Percentiles rank a stretch among this genome's conserved stretches.
Evolutionary conservation across 352 stramenopile genomes (phyloP).

Genomic region (Pythium vanterpoolii): DNA sequence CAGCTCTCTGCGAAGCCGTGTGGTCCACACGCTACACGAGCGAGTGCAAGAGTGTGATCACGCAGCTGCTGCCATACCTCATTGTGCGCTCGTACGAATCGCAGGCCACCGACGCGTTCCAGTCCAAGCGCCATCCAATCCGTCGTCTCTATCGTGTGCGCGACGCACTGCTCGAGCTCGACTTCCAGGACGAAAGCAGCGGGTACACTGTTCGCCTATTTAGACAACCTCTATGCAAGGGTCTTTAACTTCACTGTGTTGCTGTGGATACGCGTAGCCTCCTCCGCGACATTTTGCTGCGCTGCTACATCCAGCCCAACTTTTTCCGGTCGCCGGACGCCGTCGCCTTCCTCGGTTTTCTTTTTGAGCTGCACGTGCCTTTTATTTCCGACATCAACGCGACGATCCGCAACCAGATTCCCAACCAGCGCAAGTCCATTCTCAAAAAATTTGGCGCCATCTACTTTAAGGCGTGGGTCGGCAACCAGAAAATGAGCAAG

Average conservation of each 20-base stretch:
- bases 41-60: constrained; percentile 64
- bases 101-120: constrained; percentile 42
- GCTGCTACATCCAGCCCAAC: constrained; percentile 83
- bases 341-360: constrained; percentile 76
- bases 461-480: constrained; percentile 86
- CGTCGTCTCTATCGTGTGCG: constrained; percentile 73
- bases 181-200: constrained; percentile 84
- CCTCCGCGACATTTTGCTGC: constrained; percentile 79
- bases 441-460: constrained; percentile 70
- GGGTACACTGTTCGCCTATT: too few relatives aligned
- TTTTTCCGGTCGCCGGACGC: constrained; percentile 84
- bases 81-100: constrained; percentile 80
- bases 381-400: constrained; percentile 87
- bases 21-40: constrained; percentile 66
- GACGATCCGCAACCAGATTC: constrained; percentile 86
- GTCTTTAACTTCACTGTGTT: too few relatives aligned
- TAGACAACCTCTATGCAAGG: too few relatives aligned
- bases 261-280: constrained; percentile 23
- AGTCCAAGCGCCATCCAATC: constrained; percentile 68
- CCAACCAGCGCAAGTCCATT: constrained; percentile 79
- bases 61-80: constrained; percentile 79
- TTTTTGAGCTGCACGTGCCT: constrained; percentile 83
- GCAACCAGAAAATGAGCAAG: constrained; percentile 34
- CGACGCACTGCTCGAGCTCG: constrained; percentile 70
- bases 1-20: constrained; percentile 66